These are phyloP conservation scores for Moesziomyces antarcticus DNA, from an alignment of 1,284 basidiomycete species.

Conservation along the genomic window DNA sequence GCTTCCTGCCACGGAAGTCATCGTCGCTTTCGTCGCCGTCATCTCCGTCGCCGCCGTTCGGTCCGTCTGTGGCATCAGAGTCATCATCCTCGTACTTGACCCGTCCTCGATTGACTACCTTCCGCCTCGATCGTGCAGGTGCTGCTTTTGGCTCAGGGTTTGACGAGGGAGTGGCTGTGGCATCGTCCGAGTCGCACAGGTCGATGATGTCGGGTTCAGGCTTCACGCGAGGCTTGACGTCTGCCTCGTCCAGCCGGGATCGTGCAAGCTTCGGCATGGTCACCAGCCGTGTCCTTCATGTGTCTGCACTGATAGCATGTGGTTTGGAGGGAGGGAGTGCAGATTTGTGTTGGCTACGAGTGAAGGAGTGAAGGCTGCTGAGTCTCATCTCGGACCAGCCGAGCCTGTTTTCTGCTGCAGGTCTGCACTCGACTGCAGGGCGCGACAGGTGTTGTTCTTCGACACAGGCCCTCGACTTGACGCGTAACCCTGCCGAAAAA, in stretches of 20 bases:
- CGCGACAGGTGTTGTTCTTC: background rate
- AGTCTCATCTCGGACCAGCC: too few relatives aligned
- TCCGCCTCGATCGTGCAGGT: background rate
- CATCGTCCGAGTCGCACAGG: slow-evolving; percentile 29
- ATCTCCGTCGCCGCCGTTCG: background rate
- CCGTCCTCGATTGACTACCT: background rate
- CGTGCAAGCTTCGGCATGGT: background rate
- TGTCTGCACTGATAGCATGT: background rate
- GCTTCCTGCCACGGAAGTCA: slow-evolving; percentile 11
- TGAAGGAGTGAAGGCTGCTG: too few relatives aligned
- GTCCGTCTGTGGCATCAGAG: background rate
- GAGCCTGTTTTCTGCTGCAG: background rate
- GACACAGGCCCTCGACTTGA: background rate
- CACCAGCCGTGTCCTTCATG: background rate
- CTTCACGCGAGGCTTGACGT: slow-evolving; percentile 16
- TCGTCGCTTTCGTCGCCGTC: slow-evolving; percentile 1
- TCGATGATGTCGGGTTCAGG: slow-evolving; percentile 24
- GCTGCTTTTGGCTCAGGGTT: slow-evolving; percentile 1
- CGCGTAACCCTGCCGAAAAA: background rate
- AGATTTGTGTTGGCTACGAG: too few relatives aligned
- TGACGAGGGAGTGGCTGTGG: background rate
- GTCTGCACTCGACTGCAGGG: background rate
- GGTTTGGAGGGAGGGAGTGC: background rate
- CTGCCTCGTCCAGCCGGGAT: background rate
- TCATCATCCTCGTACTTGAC: slow-evolving; percentile 7